phyloP scores from a whole-genome alignment of 2,329 filamentous ascomycete species.

The Colletotrichum sp. region DNA sequence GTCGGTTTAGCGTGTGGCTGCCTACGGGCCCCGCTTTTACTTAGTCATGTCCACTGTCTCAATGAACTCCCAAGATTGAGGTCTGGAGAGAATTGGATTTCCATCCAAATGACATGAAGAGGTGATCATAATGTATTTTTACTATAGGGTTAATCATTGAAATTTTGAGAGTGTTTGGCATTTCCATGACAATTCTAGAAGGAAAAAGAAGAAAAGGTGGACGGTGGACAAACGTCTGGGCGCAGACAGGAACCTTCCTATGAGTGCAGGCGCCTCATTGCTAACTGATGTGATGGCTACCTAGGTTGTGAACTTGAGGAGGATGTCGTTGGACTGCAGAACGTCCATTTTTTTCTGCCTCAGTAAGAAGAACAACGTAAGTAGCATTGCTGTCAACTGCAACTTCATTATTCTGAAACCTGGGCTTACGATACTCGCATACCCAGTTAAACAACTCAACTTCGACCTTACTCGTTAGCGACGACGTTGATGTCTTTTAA shows the following conservation, averaged over 20 bases:
- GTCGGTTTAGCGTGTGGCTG: background rate
- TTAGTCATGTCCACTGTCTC: background rate
- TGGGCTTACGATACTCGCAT: background rate
- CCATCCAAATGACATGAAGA: too few relatives aligned
- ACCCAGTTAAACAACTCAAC: background rate
- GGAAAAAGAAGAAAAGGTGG: background rate
- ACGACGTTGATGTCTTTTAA: background rate
- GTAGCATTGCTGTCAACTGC: background rate
- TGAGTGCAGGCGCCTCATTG: background rate
- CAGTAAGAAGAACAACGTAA: accelerated
- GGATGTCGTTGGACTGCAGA: background rate
- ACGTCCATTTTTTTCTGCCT: accelerated
- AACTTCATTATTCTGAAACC: accelerated
- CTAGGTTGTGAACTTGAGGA: background rate
- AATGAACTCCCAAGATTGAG: background rate
- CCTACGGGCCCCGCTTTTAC: background rate
- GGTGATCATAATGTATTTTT: too few relatives aligned
- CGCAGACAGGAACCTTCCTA: background rate
- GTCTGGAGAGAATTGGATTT: background rate
- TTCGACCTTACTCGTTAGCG: background rate
- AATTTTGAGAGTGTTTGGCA: accelerated
- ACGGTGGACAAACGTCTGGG: background rate
- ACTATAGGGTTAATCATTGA: accelerated
- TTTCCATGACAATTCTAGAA: background rate
- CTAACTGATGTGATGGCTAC: background rate